Base-by-base conservation (phyloP, 2,329 filamentous ascomycete genomes). In the Sclerotinia glacialis region DNA sequence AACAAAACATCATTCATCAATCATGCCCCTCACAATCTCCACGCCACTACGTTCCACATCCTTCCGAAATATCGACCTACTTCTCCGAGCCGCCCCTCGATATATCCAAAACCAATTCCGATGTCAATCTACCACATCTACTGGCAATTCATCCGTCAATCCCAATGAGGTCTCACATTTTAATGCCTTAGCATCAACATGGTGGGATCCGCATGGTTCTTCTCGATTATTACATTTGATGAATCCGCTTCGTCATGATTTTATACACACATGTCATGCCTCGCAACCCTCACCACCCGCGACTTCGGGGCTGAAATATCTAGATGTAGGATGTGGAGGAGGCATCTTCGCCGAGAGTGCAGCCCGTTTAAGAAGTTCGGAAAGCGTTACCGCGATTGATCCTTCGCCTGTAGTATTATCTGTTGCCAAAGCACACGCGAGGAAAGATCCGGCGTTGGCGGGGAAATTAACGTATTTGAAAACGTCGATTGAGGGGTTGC, bases 171-270 rank as follows among this genome's bases (percentile, higher is more conserved):
- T 99, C 71, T 91, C 90, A 23, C 95, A 99, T 82, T 99, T 99
- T 85, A 93, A 93, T 75, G 87, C 88, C 70, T 91, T 99, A 74
- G 95, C 95, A 71, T 91, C 91, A 71, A 89, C 89, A 74, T 99
- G 95, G 95, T 99, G 95, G 95, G 93, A 98, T 79, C 91, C 94
- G 1, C 88, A 97, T 76, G 95, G 95, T 62, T 89, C 94, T 8
- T 97, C 93, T 5, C 88, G 94, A 49, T 87, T 97, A 67, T 87
- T 99, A 2, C 95, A 99, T 79, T 89, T 97, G 72, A 98, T 99
- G 94, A 98, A 99, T 80, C 95, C 95, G 1, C 86, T 97, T 55
- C 93, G 95, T 44, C 93, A 98, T 80, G 88, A 93, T 79, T 98
- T 98, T 79, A 95, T 97, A 77, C 83, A 83, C 28, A 80, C 81